phyloP scores from a whole-genome alignment of 2,329 filamentous ascomycete genomes.

The Tetracladium maxilliforme region DNA sequence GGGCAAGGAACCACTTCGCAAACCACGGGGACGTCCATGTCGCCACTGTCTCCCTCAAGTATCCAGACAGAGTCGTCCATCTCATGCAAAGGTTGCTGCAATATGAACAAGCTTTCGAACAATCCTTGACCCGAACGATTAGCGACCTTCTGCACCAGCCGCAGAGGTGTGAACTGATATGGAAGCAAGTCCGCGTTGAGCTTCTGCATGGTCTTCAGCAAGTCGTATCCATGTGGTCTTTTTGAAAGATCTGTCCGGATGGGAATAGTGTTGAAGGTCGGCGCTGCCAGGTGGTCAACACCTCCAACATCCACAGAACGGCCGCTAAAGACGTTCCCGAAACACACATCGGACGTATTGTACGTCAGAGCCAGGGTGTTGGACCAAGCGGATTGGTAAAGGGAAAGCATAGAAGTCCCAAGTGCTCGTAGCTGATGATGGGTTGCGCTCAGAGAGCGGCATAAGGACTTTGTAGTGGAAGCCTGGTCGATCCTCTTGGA shows the following conservation, averaged over 20 bases:
- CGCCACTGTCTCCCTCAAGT: slow-evolving; percentile 37
- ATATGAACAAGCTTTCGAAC: slow-evolving; percentile 69
- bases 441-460: background rate
- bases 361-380: slow-evolving; percentile 43
- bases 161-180: slow-evolving; percentile 62
- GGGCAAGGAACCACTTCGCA: slow-evolving; percentile 54
- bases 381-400: slow-evolving; percentile 63
- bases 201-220: slow-evolving; percentile 44
- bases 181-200: slow-evolving; percentile 44
- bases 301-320: slow-evolving; percentile 51
- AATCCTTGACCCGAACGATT: slow-evolving; percentile 33
- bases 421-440: background rate
- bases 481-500: slow-evolving; percentile 8
- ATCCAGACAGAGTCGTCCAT: slow-evolving; percentile 42
- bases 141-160: slow-evolving; percentile 47
- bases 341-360: slow-evolving; percentile 54
- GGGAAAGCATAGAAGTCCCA: slow-evolving; percentile 42
- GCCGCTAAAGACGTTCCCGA: slow-evolving; percentile 76
- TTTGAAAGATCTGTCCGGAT: slow-evolving; percentile 40
- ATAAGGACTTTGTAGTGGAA: background rate
- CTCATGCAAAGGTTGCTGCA: slow-evolving; percentile 51
- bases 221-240: slow-evolving; percentile 32
- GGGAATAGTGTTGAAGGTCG: slow-evolving; percentile 85
- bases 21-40: slow-evolving; percentile 66
- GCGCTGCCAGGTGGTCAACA: slow-evolving; percentile 63